Percentiles rank a stretch among this genome's conserved stretches.
Evolutionary conservation across 352 stramenopile species (phyloP).

Genomic region (Phytophthora cajani): DNA sequence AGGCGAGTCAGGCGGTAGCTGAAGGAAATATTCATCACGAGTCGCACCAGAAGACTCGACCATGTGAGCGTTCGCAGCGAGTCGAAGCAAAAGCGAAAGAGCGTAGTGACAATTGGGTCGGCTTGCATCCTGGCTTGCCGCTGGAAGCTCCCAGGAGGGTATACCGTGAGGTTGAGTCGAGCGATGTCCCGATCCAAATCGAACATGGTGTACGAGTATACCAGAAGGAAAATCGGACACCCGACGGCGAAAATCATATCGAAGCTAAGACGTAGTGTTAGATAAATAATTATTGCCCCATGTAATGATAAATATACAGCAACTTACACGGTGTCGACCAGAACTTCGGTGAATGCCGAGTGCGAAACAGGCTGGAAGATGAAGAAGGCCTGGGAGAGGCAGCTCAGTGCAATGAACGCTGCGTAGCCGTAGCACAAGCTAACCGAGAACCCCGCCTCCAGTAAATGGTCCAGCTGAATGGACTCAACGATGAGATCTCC

Average conservation of each 20-base stretch:
- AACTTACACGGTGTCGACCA: conserved; percentile 35
- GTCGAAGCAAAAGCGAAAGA: conserved; percentile 34
- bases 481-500: conserved; percentile 23
- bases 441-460: conserved; percentile 20
- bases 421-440: conserved; percentile 18
- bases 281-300: neutral
- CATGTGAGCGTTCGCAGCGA: conserved; percentile 23
- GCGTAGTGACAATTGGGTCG: conserved; percentile 17
- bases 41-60: conserved; percentile 10
- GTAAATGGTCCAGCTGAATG: conserved; percentile 19
- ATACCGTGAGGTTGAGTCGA: conserved; percentile 20
- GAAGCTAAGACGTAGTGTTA: conserved; percentile 10
- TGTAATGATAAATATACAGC: neutral
- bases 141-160: conserved; percentile 22
- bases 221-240: conserved; percentile 27
- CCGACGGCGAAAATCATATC: conserved; percentile 35
- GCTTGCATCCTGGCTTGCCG: conserved; percentile 16
- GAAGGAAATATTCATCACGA: conserved; percentile 36
- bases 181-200: conserved; percentile 26
- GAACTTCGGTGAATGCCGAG: conserved; percentile 30
- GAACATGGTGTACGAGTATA: conserved; percentile 28
- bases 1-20: conserved; percentile 27
- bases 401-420: conserved; percentile 16
- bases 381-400: conserved; percentile 16
- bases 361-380: conserved; percentile 13